Base-by-base conservation (phyloP, 306 rosid genomes). In the Quercus berberidifolia region DNA sequence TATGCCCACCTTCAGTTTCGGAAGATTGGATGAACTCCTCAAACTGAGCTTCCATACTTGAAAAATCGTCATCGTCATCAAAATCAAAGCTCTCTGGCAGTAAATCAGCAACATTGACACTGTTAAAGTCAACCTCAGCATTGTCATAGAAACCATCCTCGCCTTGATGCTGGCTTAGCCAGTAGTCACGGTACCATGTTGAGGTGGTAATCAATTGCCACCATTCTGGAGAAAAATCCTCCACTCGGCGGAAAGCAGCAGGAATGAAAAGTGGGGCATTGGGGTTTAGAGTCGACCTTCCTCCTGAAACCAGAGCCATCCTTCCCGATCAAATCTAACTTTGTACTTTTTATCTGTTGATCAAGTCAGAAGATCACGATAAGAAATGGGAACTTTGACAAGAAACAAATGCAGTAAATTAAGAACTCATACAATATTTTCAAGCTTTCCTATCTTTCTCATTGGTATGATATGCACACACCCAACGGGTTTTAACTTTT, bases 161-260 rank as follows among this genome's bases (percentile, higher is more conserved):
- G 7, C 86, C 93, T 33, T 91, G 92, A 35, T 87, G 92, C 84
- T 86, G 96, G 86, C 90, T 89, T 14, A 92, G 92, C 97, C 98
- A 94, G 82, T 79, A 94, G 68, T 92, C 92, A 19, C 78, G 92
- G 88, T 87, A 94, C 98, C 98, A 94, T 19, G 91, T 87, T 1
- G 88, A 83, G 38, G 97, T 92, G 41, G 94, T 94, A 23, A 94
- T 90, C 84, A 92, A 77, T 73, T 92, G 92, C 96, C 98, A 94
- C 98, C 98, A 92, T 82, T 94, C 96, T 1, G 97, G 94, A 63
- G 98, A 92, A 71, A 94, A 94, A 88, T 94, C 98, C 83, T 94
- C 98, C 87, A 94, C 97, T 81, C 81, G 91, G 55, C 90, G 94
- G 13, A 90, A 88, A 3, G 93, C 96, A 41, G 96, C 90, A 0